Evolutionary conservation across 164 flowering plant genomes (phyloP).

Genomic region (Euptelea pleiosperma): DNA sequence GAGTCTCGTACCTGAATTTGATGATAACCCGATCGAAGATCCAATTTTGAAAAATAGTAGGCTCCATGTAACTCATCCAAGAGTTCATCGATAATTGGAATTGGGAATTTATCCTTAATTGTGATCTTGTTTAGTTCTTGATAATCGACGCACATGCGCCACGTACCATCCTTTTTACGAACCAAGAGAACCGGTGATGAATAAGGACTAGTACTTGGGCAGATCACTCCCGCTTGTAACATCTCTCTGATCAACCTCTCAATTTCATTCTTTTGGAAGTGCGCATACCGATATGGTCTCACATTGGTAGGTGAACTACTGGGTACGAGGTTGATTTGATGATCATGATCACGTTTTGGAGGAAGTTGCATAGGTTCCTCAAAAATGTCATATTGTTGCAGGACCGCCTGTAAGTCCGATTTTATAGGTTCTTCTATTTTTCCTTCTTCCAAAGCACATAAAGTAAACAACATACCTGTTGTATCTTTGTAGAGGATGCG

Average conservation of each 20-base stretch:
- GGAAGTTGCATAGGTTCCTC: not conserved
- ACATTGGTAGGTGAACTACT: not conserved
- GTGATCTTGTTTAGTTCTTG: no score
- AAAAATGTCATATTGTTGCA: no score
- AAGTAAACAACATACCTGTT: not conserved
- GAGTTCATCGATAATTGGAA: no score
- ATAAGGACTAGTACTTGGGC: not conserved
- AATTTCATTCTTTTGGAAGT: not conserved
- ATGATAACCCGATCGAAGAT: not conserved
- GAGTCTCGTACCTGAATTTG: no score
- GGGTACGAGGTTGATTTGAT: not conserved
- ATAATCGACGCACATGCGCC: no score
- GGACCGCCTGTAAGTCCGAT: not conserved
- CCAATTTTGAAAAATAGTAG: not conserved
- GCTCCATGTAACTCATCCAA: constrained; percentile 5
- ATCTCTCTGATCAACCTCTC: not conserved
- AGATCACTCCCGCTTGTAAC: not conserved
- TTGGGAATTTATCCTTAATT: no score
- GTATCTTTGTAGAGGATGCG: not conserved
- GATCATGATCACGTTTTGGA: not conserved
- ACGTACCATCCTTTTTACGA: no score
- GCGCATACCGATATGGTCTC: not conserved
- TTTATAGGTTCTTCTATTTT: not conserved
- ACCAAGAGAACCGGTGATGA: no score
- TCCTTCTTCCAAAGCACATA: not conserved